These are phyloP conservation scores for Kodamaea kaohsiungensis DNA, from an alignment of 805 yeast genomes.

Conservation along the genomic window DNA sequence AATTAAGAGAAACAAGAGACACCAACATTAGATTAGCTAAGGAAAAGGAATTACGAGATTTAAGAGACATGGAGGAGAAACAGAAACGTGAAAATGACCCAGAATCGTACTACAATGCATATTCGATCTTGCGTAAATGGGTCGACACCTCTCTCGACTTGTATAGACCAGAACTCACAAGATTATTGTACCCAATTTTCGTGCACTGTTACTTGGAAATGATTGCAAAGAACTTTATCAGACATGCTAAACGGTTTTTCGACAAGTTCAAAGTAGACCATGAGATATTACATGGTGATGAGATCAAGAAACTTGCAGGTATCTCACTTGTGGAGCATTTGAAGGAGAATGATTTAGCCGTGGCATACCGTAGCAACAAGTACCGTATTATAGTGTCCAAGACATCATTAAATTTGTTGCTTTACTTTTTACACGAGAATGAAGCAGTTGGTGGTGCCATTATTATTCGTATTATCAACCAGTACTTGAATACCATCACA, in stretches of 20 bases:
- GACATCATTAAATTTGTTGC: slow-evolving; percentile 78
- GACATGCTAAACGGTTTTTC: slow-evolving; percentile 72
- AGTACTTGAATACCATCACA: slow-evolving; percentile 63
- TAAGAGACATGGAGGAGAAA: slow-evolving; percentile 45
- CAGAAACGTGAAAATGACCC: slow-evolving; percentile 58
- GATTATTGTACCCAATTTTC: slow-evolving; percentile 88
- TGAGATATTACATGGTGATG: slow-evolving; percentile 72
- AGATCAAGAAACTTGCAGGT: slow-evolving; percentile 68
- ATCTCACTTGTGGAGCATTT: slow-evolving; percentile 80
- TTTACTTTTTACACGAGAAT: slow-evolving; percentile 87
- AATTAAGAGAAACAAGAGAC: slow-evolving; percentile 40
- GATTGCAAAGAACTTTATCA: slow-evolving; percentile 59
- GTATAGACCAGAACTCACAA: slow-evolving; percentile 82
- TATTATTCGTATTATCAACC: slow-evolving; percentile 81
- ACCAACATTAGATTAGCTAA: slow-evolving; percentile 37
- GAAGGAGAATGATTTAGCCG: slow-evolving; percentile 78
- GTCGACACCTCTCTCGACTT: slow-evolving; percentile 87
- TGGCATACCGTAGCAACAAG: slow-evolving; percentile 68
- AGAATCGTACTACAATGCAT: slow-evolving; percentile 75
- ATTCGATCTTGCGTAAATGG: slow-evolving; percentile 81
- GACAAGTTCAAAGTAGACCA: slow-evolving; percentile 76
- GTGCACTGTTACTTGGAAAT: slow-evolving; percentile 84
- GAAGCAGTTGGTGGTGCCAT: slow-evolving; percentile 91
- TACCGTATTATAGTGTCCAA: slow-evolving; percentile 76
- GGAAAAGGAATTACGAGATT: slow-evolving; percentile 40